A percentile compares a stretch with the other conserved stretches of the same genome.
phyloP scores from a whole-genome alignment of 768 basidiomycete genomes.

The Brasilioporus rufonigricans region DNA sequence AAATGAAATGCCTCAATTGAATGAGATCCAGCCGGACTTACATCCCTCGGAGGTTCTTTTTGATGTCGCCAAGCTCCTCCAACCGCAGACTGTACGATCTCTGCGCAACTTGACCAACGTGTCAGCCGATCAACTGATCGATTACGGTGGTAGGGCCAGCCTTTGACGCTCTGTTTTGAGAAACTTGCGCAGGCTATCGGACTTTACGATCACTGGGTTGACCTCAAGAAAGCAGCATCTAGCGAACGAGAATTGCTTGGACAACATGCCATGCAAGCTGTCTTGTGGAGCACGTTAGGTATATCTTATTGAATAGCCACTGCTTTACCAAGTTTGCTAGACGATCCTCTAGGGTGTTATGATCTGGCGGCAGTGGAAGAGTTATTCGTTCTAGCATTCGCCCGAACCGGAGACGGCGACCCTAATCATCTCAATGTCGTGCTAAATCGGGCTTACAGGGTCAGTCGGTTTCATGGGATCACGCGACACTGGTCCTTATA shows the following conservation, averaged over 20 bases:
- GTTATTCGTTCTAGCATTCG: constrained; percentile 66
- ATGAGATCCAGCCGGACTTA: constrained; percentile 73
- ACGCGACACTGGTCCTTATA: neutral
- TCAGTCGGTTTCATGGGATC: constrained; percentile 28
- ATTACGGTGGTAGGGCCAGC: constrained; percentile 54
- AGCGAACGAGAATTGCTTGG: constrained; percentile 64
- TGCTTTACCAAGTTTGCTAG: constrained; percentile 1
- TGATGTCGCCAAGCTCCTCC: constrained; percentile 75
- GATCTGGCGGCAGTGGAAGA: constrained; percentile 66
- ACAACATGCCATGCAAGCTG: constrained; percentile 70
- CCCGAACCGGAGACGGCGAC: constrained; percentile 53
- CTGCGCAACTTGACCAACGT: neutral
- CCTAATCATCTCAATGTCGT: constrained; percentile 58
- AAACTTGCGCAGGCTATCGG: constrained; percentile 66
- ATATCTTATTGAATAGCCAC: constrained; percentile 5
- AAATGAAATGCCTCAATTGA: constrained; percentile 51
- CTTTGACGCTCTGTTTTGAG: constrained; percentile 63
- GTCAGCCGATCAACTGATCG: constrained; percentile 8
- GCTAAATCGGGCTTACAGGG: constrained; percentile 69
- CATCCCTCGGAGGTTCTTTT: constrained; percentile 75
- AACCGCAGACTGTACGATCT: constrained; percentile 54
- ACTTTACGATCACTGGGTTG: constrained; percentile 70
- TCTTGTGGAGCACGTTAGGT: constrained; percentile 74
- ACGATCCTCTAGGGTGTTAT: constrained; percentile 53
- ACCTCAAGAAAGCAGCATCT: constrained; percentile 49